These are phyloP conservation scores for Basidiobolus meristosporus DNA, from an alignment of 371 early-diverging fungal genomes.

Conservation along the genomic window DNA sequence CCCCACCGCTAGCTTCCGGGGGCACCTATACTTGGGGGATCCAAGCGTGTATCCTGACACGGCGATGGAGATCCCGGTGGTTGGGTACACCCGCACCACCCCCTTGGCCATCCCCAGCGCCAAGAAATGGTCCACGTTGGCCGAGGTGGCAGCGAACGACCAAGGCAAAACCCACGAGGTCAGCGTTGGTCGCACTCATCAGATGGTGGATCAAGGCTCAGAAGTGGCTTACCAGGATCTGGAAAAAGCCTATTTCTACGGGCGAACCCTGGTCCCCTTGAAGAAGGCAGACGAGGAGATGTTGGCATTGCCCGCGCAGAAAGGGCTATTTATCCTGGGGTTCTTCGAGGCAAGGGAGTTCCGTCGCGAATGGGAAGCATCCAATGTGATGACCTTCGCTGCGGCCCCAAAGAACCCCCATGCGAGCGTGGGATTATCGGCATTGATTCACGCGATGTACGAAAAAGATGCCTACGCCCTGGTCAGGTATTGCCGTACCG, in stretches of 20 bases:
- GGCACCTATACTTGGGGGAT: slow-evolving; percentile 28
- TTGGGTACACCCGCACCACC: slow-evolving; percentile 31
- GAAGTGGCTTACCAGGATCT: too few relatives aligned
- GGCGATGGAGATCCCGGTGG: slow-evolving; percentile 23
- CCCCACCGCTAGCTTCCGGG: slow-evolving; percentile 31
- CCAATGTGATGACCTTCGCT: too few relatives aligned
- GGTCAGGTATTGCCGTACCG: slow-evolving; percentile 20
- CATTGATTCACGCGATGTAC: slow-evolving; percentile 27
- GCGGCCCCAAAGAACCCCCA: too few relatives aligned
- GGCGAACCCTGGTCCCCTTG: too few relatives aligned
- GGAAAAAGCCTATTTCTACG: too few relatives aligned
- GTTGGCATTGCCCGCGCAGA: too few relatives aligned
- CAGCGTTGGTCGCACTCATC: slow-evolving; percentile 16
- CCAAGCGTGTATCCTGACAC: slow-evolving; percentile 10
- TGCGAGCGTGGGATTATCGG: slow-evolving; percentile 21
- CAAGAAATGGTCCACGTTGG: slow-evolving; percentile 34
- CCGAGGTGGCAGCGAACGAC: slow-evolving; percentile 10
- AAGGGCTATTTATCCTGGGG: too few relatives aligned
- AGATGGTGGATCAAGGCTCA: slow-evolving; percentile 5
- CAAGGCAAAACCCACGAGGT: slow-evolving; percentile 18
- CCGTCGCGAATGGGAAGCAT: too few relatives aligned
- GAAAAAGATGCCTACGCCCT: slow-evolving; percentile 30
- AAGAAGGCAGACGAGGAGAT: too few relatives aligned
- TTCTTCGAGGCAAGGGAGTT: too few relatives aligned
- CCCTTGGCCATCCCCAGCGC: slow-evolving; percentile 20